Evolutionary conservation across 2,329 filamentous ascomycete genomes (phyloP), one percentile per base, ranked within the genome.

Genomic region (Colletotrichum tropicicola): DNA sequence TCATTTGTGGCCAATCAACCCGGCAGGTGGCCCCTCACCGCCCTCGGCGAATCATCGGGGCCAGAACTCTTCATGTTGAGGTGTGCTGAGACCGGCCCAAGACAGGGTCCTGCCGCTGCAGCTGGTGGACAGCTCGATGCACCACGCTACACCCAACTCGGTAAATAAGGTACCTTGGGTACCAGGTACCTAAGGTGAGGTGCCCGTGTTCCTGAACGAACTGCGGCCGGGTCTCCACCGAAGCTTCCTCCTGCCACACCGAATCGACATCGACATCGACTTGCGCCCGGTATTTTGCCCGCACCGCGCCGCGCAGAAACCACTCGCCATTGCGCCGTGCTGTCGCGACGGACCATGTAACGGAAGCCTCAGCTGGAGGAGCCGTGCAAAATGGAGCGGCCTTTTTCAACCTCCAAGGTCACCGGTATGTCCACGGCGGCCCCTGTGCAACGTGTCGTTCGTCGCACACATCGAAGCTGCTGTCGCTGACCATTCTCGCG

Each of bases 391-490:
- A 90, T 90, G 88, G 88, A 90, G 81, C 85, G 89, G 81, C 83
- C 86, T 70, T 88, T 86, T 69, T 90, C 90, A 74, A 90, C 89
- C 72, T 92, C 90, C 71, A 93, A 93, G 84, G 91, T 93, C 73
- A 92, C 90, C 75, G 90, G 91, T 92, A 81, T 57, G 77, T 28
- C 8, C 10, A 68, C 19, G 8, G 8, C 17, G 9, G 3, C 27
- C 10, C 21, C 21, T 54, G 19, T 41, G 27, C 25, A 48, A 59
- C 25, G 62, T 39, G 35, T 41, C 51, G 43, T 35, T 19, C 28
- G 19, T 61, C 27, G 37, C 21, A 48, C 39, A 43, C 43, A 32
- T 15, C 9, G n/a, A 19, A 23, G n/a, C n/a, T 8, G n/a, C 15
- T 21, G 10, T 43, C 10, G 39, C 13, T 43, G 9, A 32, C 41